phyloP scores from a whole-genome alignment of 129 eudicot species.

The Flaveria ramosissima region DNA sequence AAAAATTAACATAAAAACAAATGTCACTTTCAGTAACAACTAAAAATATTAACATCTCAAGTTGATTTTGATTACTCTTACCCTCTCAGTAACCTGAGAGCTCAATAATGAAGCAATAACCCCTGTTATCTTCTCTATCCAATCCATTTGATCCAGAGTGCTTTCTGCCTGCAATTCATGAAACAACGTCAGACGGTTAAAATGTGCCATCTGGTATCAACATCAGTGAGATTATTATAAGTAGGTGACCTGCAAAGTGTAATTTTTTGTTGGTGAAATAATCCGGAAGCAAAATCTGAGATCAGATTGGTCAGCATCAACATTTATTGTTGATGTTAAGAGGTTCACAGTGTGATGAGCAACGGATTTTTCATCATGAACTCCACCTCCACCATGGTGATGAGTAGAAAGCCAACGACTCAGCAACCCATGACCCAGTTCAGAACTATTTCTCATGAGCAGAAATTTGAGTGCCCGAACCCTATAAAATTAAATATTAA shows the following conservation, averaged over 20 bases:
- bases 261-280: conserved; percentile 92
- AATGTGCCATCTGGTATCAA: not conserved
- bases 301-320: conserved; percentile 97
- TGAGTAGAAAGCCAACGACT: conserved; percentile 98
- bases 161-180: conserved; percentile 82
- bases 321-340: conserved; percentile 92
- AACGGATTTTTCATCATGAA: conserved; percentile 96
- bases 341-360: conserved; percentile 97
- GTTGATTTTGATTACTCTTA: conserved; percentile 30
- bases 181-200: not conserved
- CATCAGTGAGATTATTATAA: not conserved
- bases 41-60: not conserved
- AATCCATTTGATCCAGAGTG: conserved; percentile 98
- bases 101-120: conserved; percentile 93
- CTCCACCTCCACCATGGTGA: conserved; percentile 62
- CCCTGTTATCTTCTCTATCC: conserved; percentile 99
- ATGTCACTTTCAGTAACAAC: not conserved
- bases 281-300: conserved; percentile 92
- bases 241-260: conserved; percentile 79
- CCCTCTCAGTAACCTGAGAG: conserved; percentile 96
- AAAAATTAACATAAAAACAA: conserved; percentile 12
- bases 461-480: conserved; percentile 75
- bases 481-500: conserved; percentile 37
- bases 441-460: conserved; percentile 97
- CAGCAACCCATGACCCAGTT: conserved; percentile 91